phyloP scores from a whole-genome alignment of 495 filamentous ascomycete species.

The Aeminium ludgeri region DNA sequence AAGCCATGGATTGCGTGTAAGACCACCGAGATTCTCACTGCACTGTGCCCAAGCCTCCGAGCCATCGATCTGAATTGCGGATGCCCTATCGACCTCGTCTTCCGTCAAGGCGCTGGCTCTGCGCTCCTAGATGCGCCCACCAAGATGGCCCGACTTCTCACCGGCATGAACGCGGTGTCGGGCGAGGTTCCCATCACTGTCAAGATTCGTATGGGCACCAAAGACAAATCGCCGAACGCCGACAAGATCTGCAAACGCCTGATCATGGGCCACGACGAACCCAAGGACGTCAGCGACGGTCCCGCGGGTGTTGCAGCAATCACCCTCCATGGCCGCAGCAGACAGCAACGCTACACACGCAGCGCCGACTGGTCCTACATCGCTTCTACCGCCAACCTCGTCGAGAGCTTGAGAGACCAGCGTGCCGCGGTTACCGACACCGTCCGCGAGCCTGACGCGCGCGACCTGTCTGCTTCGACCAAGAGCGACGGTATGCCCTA shows the following conservation, averaged over 20 bases:
- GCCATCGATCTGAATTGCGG: constrained; percentile 92
- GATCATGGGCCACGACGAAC: constrained; percentile 55
- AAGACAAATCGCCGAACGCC: constrained; percentile 61
- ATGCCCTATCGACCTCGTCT: constrained; percentile 89
- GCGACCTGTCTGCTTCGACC: constrained; percentile 32
- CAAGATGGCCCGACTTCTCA: constrained; percentile 78
- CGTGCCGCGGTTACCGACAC: constrained; percentile 54
- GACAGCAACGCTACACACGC: constrained; percentile 85
- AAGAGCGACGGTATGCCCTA: constrained; percentile 42
- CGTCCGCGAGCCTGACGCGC: constrained; percentile 50
- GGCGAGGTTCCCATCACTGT: constrained; percentile 74
- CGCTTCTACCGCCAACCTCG: constrained; percentile 67
- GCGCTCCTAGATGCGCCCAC: constrained; percentile 69
- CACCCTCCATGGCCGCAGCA: constrained; percentile 80
- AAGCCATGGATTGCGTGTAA: constrained; percentile 79
- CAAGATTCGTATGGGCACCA: constrained; percentile 87
- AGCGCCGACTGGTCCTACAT: constrained; percentile 89
- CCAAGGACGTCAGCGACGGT: constrained; percentile 40
- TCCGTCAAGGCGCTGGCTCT: constrained; percentile 73
- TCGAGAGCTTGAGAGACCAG: constrained; percentile 56
- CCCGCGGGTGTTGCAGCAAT: constrained; percentile 76
- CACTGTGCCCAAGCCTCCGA: constrained; percentile 60
- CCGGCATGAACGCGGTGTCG: constrained; percentile 88
- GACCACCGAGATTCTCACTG: constrained; percentile 62
- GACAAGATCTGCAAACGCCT: constrained; percentile 69